Evolutionary conservation across 805 yeast species (phyloP), one percentile per base, ranked within the genome.

Genomic region (Lipomyces chichibuensis): DNA sequence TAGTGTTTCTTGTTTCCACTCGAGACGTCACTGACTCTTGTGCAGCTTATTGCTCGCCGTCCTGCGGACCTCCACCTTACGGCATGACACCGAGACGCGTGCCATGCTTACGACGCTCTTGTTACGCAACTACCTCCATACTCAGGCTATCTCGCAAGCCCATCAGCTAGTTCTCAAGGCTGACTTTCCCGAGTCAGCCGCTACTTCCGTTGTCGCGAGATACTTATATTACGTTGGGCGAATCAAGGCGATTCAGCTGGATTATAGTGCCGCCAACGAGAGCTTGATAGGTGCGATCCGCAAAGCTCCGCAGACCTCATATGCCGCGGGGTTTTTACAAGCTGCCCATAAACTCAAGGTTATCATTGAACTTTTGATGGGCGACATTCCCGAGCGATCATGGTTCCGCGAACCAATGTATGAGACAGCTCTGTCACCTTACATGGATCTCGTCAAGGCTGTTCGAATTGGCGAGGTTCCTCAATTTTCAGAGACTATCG

Each of bases 281-380:
- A 92, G 87, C 76, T 90, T 91, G 65, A 90, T 92, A 64, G 92
- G 95, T n/a, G 97, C 99, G 1, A 89, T 93, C 63, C 88, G 99
- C 81, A 95, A 95, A 78, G 93, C 96, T 9, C 98, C 99, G 33
- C 97, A 92, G 78, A 91, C 96, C 0, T 83, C 85, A 56, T 85
- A 88, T 67, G 92, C 97, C 8, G 78, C 84, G 56, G 99, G 99
- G 1, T 95, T 95, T 77, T 78, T 92, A 71, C 97, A 93, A 79
- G 86, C 90, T 62, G 95, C 97, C 2, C 87, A 93, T 72, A 95
- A 95, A 80, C 84, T 95, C 73, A 89, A 87, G 76, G 90, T 94
- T 69, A 84, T 93, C 66, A 91, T 95, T 74, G 97, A 95, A 80
- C 83, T 95, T 75, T 85, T 95, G 74, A 93, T 94, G 86, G 99